phyloP scores from a whole-genome alignment of 2,329 filamentous ascomycete species.

The Pyrenophora tritici-repentis region DNA sequence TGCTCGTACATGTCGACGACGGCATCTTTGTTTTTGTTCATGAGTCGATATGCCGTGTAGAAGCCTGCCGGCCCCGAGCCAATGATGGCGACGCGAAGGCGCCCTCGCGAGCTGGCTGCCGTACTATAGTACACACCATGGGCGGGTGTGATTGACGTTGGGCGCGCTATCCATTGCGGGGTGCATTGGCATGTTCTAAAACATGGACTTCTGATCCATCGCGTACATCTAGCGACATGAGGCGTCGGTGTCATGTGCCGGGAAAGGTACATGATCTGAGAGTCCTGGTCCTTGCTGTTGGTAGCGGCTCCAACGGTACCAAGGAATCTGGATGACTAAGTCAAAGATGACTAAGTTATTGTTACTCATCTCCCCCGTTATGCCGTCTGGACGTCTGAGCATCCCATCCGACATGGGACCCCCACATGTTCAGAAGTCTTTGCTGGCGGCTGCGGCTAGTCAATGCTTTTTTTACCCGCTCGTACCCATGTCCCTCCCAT shows the following conservation, averaged over 20 bases:
- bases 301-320: constrained; percentile 13
- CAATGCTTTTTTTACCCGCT: constrained; percentile 2
- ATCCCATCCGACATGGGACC: constrained; percentile 1
- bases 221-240: constrained; percentile 36
- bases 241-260: constrained; percentile 16
- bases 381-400: background rate
- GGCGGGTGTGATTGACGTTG: background rate
- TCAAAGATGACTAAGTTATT: too few species aligned
- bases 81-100: constrained; percentile 82
- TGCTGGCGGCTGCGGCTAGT: constrained; percentile 10
- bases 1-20: constrained; percentile 96
- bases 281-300: constrained; percentile 11
- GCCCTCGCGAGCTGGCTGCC: constrained; percentile 39
- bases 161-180: constrained; percentile 11
- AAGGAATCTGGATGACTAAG: constrained; percentile 23
- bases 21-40: constrained; percentile 73
- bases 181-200: constrained; percentile 6
- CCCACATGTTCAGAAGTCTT: constrained; percentile 17
- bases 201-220: constrained; percentile 15
- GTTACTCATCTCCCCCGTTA: too few species aligned
- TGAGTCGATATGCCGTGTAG: constrained; percentile 86
- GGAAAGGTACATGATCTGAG: constrained; percentile 31
- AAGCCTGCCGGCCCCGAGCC: constrained; percentile 96
- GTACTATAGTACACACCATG: constrained; percentile 34
- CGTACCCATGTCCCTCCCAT: constrained; percentile 20